Evolutionary conservation across 1,139 yeast species (phyloP), one percentile per base, ranked within the genome.

Genomic region (Diutina neorugosa): DNA sequence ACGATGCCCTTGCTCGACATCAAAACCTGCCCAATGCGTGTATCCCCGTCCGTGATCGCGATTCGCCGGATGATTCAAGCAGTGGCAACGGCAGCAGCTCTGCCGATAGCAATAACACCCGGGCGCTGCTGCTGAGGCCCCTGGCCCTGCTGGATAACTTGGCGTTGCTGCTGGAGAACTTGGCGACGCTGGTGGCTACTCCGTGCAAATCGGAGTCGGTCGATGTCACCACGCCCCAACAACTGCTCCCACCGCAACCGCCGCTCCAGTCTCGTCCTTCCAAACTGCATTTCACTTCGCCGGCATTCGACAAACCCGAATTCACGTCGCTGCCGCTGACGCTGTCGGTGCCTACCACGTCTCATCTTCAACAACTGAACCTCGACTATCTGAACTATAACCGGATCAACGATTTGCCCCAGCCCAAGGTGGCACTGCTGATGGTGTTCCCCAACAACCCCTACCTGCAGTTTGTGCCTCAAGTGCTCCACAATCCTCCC

Each of bases 1-100:
- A 84, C 1, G 96, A 87, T 65, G 91, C 95, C 0, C 71, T 87
- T 42, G 77, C 82, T 2, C 71, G 96, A 54, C 88, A 80, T 63
- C 69, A 77, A 61, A 80, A 81, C 53, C 67, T 73, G 1, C 69
- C 69, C 1, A 70, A 73, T 58, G 78, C 76, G 0, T 74, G 78
- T 54, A 58, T 18, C n/a, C 37, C 40, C 20, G 18, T 14, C 19
- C 16, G n/a, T 9, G 20, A 43, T 43, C 25, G 46, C 23, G 46
- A 43, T 7, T n/a, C 14, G 23, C 46, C 21, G 16, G 23, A 43
- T 19, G 48, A 44, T 16, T 14, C 19, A 11, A 14, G 37, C 16
- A 23, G 12, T 16, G 43, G 20, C 16, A 18, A n/a, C 6, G 20
- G 43, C 7, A 40, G 43, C 23, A 21, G 16, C 19, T 20, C 47